Evolutionary conservation across 2,329 filamentous ascomycete species (phyloP), one percentile per base, ranked within the genome.

Genomic region (Pseudocercospora pini-densiflorae): DNA sequence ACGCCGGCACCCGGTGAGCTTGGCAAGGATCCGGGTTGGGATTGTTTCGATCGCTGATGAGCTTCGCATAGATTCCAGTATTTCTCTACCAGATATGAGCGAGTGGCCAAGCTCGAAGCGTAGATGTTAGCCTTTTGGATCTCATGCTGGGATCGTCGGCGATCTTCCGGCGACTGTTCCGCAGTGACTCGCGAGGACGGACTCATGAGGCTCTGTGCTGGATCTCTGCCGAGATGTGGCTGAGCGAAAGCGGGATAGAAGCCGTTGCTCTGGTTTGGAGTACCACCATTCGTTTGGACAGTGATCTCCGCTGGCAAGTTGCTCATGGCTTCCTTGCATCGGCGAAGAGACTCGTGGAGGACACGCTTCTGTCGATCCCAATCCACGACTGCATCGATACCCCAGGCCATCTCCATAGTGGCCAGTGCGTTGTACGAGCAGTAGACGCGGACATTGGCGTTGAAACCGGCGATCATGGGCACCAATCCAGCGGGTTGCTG

Each of bases 81-180:
- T 70, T 93, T 90, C 77, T 97, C 92, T 0, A 96, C 92, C 64
- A 94, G 88, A 76, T 93, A 94, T 0, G 92, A 94, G 24, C 93
- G 86, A 0, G 92, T 96, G 2, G 90, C 89, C 9, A 97, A 83
- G 73, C 93, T 90, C 5, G 90, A 94, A 1, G 90, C 88, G 75
- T 94, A 93, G 45, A 97, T 92, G 77, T 97, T 97, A 6, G 92
- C 92, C 77, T 96, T 97, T 77, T 97, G 93, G 31, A 97, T 95
- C 79, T 97, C 93, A 71, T 90, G 93, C 75, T 95, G 92, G 4
- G 93, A 81, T 31, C 75, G 73, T 43, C 80, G 78, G 5, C 81
- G 79, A 45, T 80, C 75, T 65, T 82, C 80, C 1, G 76, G 73
- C 12, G 73, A 68, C 45, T 79, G 76, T 27, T 76, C 73, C n/a